Conservation (phyloP, 495 filamentous ascomycete species). For the Rostrohypoxylon terebratum region DNA sequence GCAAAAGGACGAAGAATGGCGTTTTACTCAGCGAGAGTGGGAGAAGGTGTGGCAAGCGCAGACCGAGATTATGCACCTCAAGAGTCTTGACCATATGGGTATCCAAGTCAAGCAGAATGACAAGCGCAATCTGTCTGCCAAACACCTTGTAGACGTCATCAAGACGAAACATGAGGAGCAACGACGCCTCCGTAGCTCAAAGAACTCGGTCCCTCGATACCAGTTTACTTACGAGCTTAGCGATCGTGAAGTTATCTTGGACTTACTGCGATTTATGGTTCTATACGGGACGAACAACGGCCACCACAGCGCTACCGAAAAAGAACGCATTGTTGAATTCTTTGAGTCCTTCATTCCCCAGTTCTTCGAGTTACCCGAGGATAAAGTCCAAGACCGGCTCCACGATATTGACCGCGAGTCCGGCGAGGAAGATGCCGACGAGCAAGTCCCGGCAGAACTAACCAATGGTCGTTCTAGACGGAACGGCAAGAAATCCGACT, state of each 20-base stretch:
- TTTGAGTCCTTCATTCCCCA: slow-evolving; percentile 87
- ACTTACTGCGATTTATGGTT: slow-evolving; percentile 82
- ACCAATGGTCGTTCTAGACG: slow-evolving; percentile 71
- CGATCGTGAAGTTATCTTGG: slow-evolving; percentile 83
- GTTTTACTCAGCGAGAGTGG: slow-evolving; percentile 95
- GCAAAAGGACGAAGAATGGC: slow-evolving; percentile 96
- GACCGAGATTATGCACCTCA: slow-evolving; percentile 91
- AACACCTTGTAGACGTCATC: slow-evolving; percentile 86
- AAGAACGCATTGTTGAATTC: slow-evolving; percentile 80
- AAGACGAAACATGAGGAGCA: slow-evolving; percentile 89
- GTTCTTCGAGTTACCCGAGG: slow-evolving; percentile 87
- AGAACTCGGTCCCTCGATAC: slow-evolving; percentile 69
- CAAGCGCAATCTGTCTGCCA: slow-evolving; percentile 88
- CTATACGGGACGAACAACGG: slow-evolving; percentile 76
- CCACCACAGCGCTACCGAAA: slow-evolving; percentile 75
- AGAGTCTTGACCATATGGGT: slow-evolving; percentile 94
- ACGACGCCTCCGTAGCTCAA: slow-evolving; percentile 71
- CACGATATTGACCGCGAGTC: slow-evolving; percentile 73
- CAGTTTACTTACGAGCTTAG: slow-evolving; percentile 79
- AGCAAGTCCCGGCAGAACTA: slow-evolving; percentile 64
- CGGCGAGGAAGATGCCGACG: slow-evolving; percentile 77
- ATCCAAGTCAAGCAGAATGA: slow-evolving; percentile 84
- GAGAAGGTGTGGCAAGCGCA: slow-evolving; percentile 98
- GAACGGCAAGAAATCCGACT: slow-evolving; percentile 79
- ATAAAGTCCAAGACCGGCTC: slow-evolving; percentile 80